A percentile compares a stretch with the other conserved stretches of the same genome.
These are phyloP conservation scores for Benincasa hispida DNA, from an alignment of 306 rosid species.

Conservation along the genomic window DNA sequence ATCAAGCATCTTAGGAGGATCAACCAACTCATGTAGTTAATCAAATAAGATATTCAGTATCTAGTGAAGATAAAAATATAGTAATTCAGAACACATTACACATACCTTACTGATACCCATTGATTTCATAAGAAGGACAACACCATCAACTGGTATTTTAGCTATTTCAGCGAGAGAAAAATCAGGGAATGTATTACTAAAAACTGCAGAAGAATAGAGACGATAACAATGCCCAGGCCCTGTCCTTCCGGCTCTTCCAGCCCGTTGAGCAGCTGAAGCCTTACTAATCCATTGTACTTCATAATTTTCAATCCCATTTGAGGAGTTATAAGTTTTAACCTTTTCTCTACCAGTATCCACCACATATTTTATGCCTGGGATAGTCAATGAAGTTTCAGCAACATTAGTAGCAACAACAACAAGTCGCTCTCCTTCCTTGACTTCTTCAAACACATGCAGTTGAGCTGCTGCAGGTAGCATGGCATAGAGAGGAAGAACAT, in stretches of 20 bases:
- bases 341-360: constrained; percentile 91
- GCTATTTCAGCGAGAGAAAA: constrained; percentile 71
- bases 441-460: constrained; percentile 62
- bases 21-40: not conserved
- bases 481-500: constrained; percentile 85
- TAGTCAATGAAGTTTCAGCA: constrained; percentile 95
- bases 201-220: constrained; percentile 82
- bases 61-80: constrained; percentile 8
- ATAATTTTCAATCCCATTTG: constrained; percentile 75
- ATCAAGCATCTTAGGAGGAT: not conserved
- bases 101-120: constrained; percentile 66
- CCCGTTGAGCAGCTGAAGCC: constrained; percentile 93
- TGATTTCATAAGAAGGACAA: constrained; percentile 78
- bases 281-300: constrained; percentile 82
- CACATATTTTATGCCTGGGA: constrained; percentile 85
- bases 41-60: not conserved
- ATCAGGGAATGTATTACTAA: constrained; percentile 45
- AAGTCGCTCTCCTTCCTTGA: constrained; percentile 69
- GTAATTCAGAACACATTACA: constrained; percentile 8
- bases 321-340: constrained; percentile 57
- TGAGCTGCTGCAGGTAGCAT: constrained; percentile 82
- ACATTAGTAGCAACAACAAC: constrained; percentile 89
- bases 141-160: constrained; percentile 75
- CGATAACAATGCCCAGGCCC: constrained; percentile 87
- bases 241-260: constrained; percentile 92